Conservation (phyloP, 495 filamentous ascomycete genomes). For the Xanthoparmelia taractica region DNA sequence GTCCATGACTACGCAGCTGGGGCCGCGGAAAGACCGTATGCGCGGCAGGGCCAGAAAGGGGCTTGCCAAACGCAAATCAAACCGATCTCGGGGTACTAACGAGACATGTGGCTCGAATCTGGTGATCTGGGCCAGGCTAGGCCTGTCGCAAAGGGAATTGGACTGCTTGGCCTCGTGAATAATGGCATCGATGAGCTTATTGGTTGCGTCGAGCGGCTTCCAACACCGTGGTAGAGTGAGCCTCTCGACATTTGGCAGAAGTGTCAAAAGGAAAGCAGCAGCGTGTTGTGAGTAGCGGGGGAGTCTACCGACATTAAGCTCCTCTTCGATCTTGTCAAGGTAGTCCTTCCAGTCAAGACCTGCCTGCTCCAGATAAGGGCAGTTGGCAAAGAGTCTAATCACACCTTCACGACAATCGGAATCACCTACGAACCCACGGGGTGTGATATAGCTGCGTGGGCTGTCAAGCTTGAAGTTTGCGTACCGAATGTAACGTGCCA, state of each 20-base stretch:
- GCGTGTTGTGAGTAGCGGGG: constrained; percentile 32
- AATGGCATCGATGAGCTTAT: constrained; percentile 28
- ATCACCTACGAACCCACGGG: constrained; percentile 21
- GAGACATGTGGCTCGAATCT: constrained; percentile 24
- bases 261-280: constrained; percentile 33
- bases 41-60: constrained; percentile 31
- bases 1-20: constrained; percentile 24
- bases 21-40: constrained; percentile 26
- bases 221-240: constrained; percentile 27
- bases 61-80: constrained; percentile 26
- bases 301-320: constrained; percentile 19
- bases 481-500: constrained; percentile 32
- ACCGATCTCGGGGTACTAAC: constrained; percentile 16
- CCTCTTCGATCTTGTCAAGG: constrained; percentile 29
- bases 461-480: constrained; percentile 30
- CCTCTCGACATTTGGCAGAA: constrained; percentile 32
- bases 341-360: constrained; percentile 35
- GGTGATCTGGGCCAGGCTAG: constrained; percentile 27
- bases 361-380: constrained; percentile 29
- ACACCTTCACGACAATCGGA: constrained; percentile 27
- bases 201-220: constrained; percentile 25
- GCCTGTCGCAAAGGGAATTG: constrained; percentile 9
- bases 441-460: constrained; percentile 25
- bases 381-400: constrained; percentile 29
- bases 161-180: constrained; percentile 25